These are phyloP conservation scores for Rhizopogon vinicolor DNA, from an alignment of 768 basidiomycete genomes.

Conservation along the genomic window DNA sequence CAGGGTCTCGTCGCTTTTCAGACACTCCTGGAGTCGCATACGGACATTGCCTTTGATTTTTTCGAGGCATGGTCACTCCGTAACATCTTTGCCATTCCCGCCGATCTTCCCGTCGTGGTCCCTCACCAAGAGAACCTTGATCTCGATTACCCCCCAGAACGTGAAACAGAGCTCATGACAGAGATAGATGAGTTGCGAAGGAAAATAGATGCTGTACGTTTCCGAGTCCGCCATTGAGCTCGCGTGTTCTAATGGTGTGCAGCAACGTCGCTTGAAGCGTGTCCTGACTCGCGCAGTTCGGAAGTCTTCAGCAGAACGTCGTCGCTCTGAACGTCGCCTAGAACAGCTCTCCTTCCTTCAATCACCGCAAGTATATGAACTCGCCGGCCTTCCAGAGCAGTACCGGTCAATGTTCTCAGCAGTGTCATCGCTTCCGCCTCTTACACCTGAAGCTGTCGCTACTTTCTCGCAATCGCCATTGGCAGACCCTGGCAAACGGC, in stretches of 20 bases:
- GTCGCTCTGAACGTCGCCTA: constrained; percentile 40
- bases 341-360: constrained; percentile 41
- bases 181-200: constrained; percentile 65
- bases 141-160: constrained; percentile 53
- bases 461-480: constrained; percentile 27
- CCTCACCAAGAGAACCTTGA: constrained; percentile 75
- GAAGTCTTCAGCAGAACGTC: constrained; percentile 39
- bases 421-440: constrained; percentile 45
- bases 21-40: constrained; percentile 82
- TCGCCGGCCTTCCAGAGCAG: constrained; percentile 36
- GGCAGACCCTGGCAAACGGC: constrained; percentile 60
- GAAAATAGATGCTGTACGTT: constrained; percentile 65
- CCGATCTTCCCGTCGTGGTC: constrained; percentile 63
- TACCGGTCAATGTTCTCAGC: constrained; percentile 41
- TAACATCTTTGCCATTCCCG: constrained; percentile 79
- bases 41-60: constrained; percentile 88
- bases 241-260: constrained; percentile 2
- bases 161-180: constrained; percentile 56
- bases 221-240: background rate
- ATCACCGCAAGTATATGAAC: constrained; percentile 32
- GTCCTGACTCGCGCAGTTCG: constrained; percentile 50
- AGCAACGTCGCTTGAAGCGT: constrained; percentile 68
- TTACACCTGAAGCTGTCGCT: constrained; percentile 35
- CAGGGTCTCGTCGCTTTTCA: constrained; percentile 85
- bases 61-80: constrained; percentile 88